phyloP scores from a whole-genome alignment of 768 basidiomycete species.

The Boletus rubropictus region DNA sequence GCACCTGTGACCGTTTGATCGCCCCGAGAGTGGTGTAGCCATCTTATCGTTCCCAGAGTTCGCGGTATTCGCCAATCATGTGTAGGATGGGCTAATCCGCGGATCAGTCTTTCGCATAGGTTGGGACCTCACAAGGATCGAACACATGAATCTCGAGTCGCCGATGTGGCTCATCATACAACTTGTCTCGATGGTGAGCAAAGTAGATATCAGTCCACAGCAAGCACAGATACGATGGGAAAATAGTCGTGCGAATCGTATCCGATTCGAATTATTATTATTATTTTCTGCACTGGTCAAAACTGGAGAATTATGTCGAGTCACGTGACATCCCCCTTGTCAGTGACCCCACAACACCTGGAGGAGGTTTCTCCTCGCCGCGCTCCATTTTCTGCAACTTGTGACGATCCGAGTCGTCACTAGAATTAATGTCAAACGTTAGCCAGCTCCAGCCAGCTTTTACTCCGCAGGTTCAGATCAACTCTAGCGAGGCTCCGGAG shows the following conservation, averaged over 20 bases:
- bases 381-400: background rate
- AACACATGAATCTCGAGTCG: too few species aligned
- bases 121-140: too few species aligned
- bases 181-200: too few species aligned
- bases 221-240: too few species aligned
- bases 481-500: constrained; percentile 22
- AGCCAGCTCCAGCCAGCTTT: constrained; percentile 28
- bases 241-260: too few species aligned
- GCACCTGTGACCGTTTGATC: too few species aligned
- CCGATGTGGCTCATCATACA: background rate
- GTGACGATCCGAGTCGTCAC: background rate
- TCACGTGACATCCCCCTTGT: constrained; percentile 5
- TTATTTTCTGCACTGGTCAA: too few species aligned
- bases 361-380: background rate
- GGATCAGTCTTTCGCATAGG: background rate
- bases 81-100: background rate
- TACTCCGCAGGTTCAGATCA: constrained; percentile 21
- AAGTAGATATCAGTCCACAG: background rate
- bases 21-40: too few species aligned
- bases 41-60: background rate
- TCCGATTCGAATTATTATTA: too few species aligned
- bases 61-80: background rate
- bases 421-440: constrained; percentile 24
- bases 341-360: background rate
- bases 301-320: background rate